Evolutionary conservation across 2,329 filamentous ascomycete species (phyloP).

Genomic region (Cylindrodendrum hubeiense): DNA sequence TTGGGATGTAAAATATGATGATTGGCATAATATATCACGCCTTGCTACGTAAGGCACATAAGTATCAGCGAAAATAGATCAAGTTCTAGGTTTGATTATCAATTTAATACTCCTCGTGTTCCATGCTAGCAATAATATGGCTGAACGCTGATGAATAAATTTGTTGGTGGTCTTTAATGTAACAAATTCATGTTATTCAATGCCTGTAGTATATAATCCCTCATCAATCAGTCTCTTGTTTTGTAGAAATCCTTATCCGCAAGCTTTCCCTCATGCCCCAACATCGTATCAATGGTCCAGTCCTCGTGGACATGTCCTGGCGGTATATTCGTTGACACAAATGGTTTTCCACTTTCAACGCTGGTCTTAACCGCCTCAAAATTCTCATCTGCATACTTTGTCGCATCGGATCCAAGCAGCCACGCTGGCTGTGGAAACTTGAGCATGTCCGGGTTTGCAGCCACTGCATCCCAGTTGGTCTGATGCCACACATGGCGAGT

Average conservation of each 20-base stretch:
- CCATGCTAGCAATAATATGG: no score
- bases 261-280: conserved; percentile 1
- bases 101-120: no score
- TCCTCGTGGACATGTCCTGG: conserved; percentile 3
- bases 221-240: background rate
- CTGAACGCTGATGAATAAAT: no score
- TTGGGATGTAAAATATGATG: no score
- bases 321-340: background rate
- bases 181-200: background rate
- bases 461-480: conserved; percentile 9
- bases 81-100: no score
- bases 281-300: conserved; percentile 12
- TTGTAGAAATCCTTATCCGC: conserved; percentile 2
- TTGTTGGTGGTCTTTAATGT: no score
- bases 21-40: no score
- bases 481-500: conserved; percentile 13
- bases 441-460: conserved; percentile 7
- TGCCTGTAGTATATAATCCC: background rate
- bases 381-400: conserved; percentile 2
- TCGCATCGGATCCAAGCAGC: conserved; percentile 7
- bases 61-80: no score
- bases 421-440: conserved; percentile 3
- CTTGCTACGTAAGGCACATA: no score
- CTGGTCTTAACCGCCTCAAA: conserved; percentile 1
- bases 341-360: background rate